Evolutionary conservation across 768 basidiomycete genomes (phyloP).

Genomic region (Pleurotus platypus): DNA sequence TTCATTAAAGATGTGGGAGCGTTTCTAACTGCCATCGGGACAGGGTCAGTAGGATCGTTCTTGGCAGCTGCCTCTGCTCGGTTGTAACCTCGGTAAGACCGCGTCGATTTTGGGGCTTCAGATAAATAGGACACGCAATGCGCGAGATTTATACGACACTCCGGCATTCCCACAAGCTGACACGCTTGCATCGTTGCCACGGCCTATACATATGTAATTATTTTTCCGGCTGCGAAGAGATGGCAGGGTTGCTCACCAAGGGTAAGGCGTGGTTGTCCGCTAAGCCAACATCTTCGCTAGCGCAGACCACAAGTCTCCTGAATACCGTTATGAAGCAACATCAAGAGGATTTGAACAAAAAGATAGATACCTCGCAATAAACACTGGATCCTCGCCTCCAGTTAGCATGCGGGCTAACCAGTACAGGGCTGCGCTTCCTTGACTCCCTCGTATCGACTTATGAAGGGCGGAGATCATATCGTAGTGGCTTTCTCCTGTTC

Average conservation of each 20-base stretch:
- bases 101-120: slow-evolving; percentile 81
- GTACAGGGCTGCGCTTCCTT: slow-evolving; percentile 78
- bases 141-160: slow-evolving; percentile 74
- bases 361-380: slow-evolving; percentile 40
- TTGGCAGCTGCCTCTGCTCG: slow-evolving; percentile 62
- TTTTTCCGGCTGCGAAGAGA: background rate
- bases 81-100: slow-evolving; percentile 75
- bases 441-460: slow-evolving; percentile 76
- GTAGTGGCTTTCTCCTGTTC: slow-evolving; percentile 71
- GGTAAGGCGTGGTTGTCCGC: slow-evolving; percentile 78
- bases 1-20: slow-evolving; percentile 74
- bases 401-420: slow-evolving; percentile 85
- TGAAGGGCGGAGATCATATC: slow-evolving; percentile 85
- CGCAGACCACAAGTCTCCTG: slow-evolving; percentile 70
- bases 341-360: background rate
- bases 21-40: slow-evolving; percentile 74
- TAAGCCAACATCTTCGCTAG: slow-evolving; percentile 83
- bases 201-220: slow-evolving; percentile 35
- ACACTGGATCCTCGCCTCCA: slow-evolving; percentile 80
- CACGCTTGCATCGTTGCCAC: slow-evolving; percentile 62
- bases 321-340: background rate
- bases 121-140: slow-evolving; percentile 76
- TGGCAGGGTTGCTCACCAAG: slow-evolving; percentile 41
- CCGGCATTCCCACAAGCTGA: slow-evolving; percentile 76
- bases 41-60: slow-evolving; percentile 46